Evolutionary conservation across 306 rosid genomes (phyloP).

Genomic region (Macrotyloma uniflorum): DNA sequence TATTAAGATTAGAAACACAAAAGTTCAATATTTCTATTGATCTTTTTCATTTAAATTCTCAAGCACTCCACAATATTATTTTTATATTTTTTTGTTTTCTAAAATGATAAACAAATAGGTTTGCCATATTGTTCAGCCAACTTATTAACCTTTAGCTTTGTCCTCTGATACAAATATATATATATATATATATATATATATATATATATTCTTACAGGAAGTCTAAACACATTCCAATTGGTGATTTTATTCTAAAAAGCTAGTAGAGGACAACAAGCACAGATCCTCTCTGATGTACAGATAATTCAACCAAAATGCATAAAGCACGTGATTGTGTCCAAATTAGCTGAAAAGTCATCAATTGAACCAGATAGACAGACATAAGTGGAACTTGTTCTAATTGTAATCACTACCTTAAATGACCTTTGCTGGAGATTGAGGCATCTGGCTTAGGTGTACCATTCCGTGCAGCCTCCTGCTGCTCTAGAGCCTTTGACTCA

Average conservation of each 20-base stretch:
- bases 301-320: constrained; percentile 23
- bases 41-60: not conserved
- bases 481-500: constrained; percentile 98
- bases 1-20: no score
- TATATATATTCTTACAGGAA: no score
- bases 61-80: not conserved
- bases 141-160: not conserved
- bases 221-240: not conserved
- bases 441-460: constrained; percentile 99
- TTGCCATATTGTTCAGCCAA: not conserved
- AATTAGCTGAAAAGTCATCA: constrained; percentile 14
- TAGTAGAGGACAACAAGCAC: not conserved
- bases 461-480: constrained; percentile 97
- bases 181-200: no score
- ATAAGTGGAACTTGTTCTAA: constrained; percentile 13
- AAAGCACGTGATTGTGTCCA: not conserved
- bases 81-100: not conserved
- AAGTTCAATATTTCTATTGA: no score
- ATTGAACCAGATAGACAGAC: constrained; percentile 19
- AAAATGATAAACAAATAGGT: not conserved
- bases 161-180: not conserved
- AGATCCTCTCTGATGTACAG: not conserved
- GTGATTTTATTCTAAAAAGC: not conserved
- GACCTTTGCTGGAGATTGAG: constrained; percentile 99
- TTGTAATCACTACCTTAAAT: constrained; percentile 67